Conservation (phyloP, 257 asterid genomes). For the Plantago ovata region DNA sequence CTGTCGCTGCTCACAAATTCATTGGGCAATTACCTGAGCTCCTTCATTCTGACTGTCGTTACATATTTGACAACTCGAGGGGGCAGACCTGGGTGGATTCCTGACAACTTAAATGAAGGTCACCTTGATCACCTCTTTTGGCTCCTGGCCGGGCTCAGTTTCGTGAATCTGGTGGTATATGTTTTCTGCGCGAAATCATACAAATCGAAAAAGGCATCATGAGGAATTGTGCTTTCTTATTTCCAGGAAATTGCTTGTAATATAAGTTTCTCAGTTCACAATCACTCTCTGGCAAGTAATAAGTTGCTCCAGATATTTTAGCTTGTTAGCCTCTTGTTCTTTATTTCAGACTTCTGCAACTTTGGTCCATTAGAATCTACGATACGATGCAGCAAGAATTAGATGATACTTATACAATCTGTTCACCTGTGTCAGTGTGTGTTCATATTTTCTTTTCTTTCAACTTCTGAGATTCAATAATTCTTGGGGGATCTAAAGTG, state of each 20-base stretch:
- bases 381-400: too few species aligned
- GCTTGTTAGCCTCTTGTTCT: too few species aligned
- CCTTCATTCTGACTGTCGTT: constrained; percentile 69
- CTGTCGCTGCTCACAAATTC: constrained; percentile 59
- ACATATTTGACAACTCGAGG: constrained; percentile 60
- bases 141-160: constrained; percentile 80
- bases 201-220: constrained; percentile 68
- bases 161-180: constrained; percentile 56
- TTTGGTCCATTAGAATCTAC: too few species aligned
- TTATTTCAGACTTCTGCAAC: too few species aligned
- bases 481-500: too few species aligned
- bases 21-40: constrained; percentile 74
- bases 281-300: too few species aligned
- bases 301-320: too few species aligned
- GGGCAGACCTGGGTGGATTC: constrained; percentile 80
- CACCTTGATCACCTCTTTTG: constrained; percentile 85
- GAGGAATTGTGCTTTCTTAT: constrained; percentile 14
- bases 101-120: constrained; percentile 79
- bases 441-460: too few species aligned
- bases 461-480: too few species aligned
- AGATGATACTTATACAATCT: too few species aligned
- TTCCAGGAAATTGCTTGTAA: constrained; percentile 2
- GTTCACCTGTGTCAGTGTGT: too few species aligned
- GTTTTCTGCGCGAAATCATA: constrained; percentile 61
- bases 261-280: too few species aligned